Evolutionary conservation across 352 stramenopile genomes (phyloP).

Genomic region (Elongisporangium senticosum): DNA sequence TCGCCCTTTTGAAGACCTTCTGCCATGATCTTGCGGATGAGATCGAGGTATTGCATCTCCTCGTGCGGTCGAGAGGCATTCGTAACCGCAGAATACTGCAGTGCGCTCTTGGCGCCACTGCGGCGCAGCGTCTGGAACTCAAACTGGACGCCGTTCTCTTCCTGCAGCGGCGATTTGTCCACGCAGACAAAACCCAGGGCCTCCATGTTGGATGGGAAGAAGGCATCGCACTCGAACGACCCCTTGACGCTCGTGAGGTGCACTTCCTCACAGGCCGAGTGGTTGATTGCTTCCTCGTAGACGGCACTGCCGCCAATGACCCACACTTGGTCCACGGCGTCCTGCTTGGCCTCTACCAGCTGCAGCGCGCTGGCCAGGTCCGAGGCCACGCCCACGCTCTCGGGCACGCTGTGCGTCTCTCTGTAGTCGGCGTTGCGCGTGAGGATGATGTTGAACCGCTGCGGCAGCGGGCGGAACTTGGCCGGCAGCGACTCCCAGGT

Average conservation of each 20-base stretch:
- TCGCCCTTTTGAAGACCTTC: slow-evolving; percentile 93
- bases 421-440: slow-evolving; percentile 69
- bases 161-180: slow-evolving; percentile 42
- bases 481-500: slow-evolving; percentile 98
- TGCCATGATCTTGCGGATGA: slow-evolving; percentile 96
- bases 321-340: slow-evolving; percentile 91
- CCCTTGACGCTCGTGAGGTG: slow-evolving; percentile 90
- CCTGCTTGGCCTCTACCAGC: slow-evolving; percentile 55
- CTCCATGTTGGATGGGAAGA: slow-evolving; percentile 84
- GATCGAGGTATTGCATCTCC: slow-evolving; percentile 82
- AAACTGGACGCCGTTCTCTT: slow-evolving; percentile 80
- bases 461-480: slow-evolving; percentile 93
- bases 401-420: slow-evolving; percentile 35
- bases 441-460: slow-evolving; percentile 96
- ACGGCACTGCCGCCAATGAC: slow-evolving; percentile 95
- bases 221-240: slow-evolving; percentile 88
- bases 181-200: slow-evolving; percentile 39
- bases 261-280: slow-evolving; percentile 79
- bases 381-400: slow-evolving; percentile 80
- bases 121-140: slow-evolving; percentile 67
- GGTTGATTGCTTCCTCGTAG: slow-evolving; percentile 91
- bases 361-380: slow-evolving; percentile 90
- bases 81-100: slow-evolving; percentile 3
- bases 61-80: slow-evolving; percentile 25
- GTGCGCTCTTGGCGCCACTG: slow-evolving; percentile 3